A percentile compares a stretch with the other conserved stretches of the same genome.
Conservation (phyloP, 805 yeast species). For the Zygosaccharomyces pseudorouxii region DNA sequence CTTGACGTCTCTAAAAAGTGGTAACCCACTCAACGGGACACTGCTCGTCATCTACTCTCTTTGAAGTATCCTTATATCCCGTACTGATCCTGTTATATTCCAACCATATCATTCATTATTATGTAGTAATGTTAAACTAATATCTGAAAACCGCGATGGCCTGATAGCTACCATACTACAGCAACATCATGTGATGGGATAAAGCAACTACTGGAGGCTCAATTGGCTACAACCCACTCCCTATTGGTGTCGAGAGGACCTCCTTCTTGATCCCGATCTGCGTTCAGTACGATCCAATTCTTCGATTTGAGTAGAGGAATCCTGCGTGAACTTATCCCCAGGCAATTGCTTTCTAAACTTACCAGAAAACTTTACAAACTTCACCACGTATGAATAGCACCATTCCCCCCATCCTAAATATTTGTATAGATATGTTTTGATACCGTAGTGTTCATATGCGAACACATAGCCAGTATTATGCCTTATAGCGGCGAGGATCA, state of each 20-base stretch:
- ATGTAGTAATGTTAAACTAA: neutral
- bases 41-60: neutral
- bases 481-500: slow-evolving; percentile 81
- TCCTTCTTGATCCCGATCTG: neutral
- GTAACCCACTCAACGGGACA: slow-evolving; percentile 13
- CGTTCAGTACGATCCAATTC: slow-evolving; percentile 22
- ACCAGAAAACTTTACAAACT: slow-evolving; percentile 44
- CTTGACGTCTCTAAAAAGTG: slow-evolving; percentile 21
- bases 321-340: slow-evolving; percentile 20
- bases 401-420: slow-evolving; percentile 59
- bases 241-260: neutral
- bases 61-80: neutral
- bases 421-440: slow-evolving; percentile 46
- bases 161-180: neutral
- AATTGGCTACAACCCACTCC: no score
- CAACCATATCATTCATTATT: neutral
- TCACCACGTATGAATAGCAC: slow-evolving; percentile 47
- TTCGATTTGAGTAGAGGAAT: slow-evolving; percentile 23
- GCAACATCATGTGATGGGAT: neutral
- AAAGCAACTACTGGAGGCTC: neutral
- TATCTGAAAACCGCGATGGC: neutral
- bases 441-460: slow-evolving; percentile 33
- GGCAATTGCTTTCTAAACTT: slow-evolving; percentile 40
- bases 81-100: neutral
- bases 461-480: slow-evolving; percentile 70